phyloP scores from a whole-genome alignment of 2,329 filamentous ascomycete genomes.

The Cyphellophora europaea region DNA sequence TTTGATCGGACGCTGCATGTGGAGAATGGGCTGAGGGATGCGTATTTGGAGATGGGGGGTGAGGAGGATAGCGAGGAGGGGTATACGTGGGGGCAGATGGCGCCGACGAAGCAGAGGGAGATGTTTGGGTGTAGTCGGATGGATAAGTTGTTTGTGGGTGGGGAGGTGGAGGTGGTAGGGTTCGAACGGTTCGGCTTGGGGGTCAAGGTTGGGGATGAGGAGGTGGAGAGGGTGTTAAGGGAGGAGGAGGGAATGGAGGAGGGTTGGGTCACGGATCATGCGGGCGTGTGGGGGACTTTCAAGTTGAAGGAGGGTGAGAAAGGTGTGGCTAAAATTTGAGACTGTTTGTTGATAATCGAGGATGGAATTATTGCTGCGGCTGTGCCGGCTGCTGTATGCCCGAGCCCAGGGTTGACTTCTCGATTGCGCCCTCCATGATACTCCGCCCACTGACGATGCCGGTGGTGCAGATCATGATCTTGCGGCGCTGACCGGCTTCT shows the following conservation, averaged over 20 bases:
- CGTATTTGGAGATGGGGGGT: conserved; percentile 43
- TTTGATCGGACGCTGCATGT: conserved; percentile 41
- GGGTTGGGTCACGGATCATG: conserved; percentile 20
- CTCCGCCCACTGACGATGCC: conserved; percentile 81
- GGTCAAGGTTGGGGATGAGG: conserved; percentile 27
- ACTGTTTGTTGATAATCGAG: background rate
- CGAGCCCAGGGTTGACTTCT: conserved; percentile 37
- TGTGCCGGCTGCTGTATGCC: conserved; percentile 4
- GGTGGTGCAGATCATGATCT: conserved; percentile 87
- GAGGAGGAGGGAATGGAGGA: conserved; percentile 14
- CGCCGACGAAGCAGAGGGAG: conserved; percentile 28
- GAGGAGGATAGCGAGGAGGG: conserved; percentile 41
- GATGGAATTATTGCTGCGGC: background rate
- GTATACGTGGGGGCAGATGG: conserved; percentile 52
- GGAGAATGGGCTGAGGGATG: conserved; percentile 42
- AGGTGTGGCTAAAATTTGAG: conserved; percentile 5
- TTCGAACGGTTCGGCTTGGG: conserved; percentile 42
- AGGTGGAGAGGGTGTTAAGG: conserved; percentile 13
- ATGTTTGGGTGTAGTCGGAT: conserved; percentile 43
- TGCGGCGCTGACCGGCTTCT: conserved; percentile 51
- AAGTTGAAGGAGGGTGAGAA: conserved; percentile 5
- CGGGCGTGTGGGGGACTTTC: conserved; percentile 16
- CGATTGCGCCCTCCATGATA: conserved; percentile 79
- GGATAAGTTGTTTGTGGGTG: conserved; percentile 46
- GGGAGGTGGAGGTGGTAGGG: conserved; percentile 17